Conservation (phyloP, 192 early-diverging fungal genomes). For the Linnemannia exigua region DNA sequence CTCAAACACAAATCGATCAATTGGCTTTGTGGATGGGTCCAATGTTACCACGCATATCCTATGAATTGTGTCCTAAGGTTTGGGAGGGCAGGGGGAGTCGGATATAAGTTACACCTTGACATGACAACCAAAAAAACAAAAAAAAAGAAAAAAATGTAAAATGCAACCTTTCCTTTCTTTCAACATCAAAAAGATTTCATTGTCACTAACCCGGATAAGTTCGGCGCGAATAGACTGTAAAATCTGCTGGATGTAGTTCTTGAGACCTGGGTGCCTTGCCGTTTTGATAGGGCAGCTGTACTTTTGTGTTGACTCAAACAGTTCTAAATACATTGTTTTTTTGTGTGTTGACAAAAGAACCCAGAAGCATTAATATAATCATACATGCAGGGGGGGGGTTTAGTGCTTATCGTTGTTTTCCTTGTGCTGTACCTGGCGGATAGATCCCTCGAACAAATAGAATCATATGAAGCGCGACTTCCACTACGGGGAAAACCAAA, state of each 20-base stretch:
- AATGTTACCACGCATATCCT: slow-evolving; percentile 44
- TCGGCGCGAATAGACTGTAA: slow-evolving; percentile 24
- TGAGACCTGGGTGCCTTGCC: slow-evolving; percentile 40
- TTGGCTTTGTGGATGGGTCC: slow-evolving; percentile 10
- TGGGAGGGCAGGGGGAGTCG: too few species aligned
- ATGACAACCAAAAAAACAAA: too few species aligned
- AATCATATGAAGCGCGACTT: slow-evolving; percentile 49
- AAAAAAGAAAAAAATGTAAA: neutral
- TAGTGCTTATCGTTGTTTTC: too few species aligned
- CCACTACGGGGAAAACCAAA: slow-evolving; percentile 25
- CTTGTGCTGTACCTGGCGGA: slow-evolving; percentile 32
- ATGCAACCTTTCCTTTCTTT: slow-evolving; percentile 4
- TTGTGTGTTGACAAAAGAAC: too few species aligned
- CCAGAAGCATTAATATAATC: too few species aligned
- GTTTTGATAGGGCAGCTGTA: slow-evolving; percentile 47
- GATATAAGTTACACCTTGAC: too few species aligned
- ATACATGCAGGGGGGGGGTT: neutral
- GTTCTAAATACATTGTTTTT: slow-evolving; percentile 5
- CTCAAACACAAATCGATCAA: slow-evolving; percentile 51
- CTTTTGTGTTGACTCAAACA: slow-evolving; percentile 53
- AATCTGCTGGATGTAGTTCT: slow-evolving; percentile 40
- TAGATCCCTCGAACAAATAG: slow-evolving; percentile 50
- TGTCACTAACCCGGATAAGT: too few species aligned
- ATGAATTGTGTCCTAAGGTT: slow-evolving; percentile 27
- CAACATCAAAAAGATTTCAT: too few species aligned